phyloP scores from a whole-genome alignment of 1,284 basidiomycete genomes.

The Austroboletus novae-zelandiae region DNA sequence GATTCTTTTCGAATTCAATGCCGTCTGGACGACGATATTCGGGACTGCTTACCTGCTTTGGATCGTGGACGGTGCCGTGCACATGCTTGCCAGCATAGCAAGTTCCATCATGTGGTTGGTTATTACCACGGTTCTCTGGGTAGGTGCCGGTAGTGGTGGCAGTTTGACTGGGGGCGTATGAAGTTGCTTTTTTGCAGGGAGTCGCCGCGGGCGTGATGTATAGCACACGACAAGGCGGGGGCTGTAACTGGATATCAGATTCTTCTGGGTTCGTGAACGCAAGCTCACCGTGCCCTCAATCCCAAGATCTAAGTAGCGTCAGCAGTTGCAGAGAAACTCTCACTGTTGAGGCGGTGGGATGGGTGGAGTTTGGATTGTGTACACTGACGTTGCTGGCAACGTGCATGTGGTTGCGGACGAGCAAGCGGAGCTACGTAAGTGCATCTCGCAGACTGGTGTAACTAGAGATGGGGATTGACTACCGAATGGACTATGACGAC shows the following conservation, averaged over 20 bases:
- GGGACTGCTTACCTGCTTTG: conserved; percentile 66
- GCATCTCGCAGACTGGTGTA: conserved; percentile 40
- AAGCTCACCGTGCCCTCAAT: conserved; percentile 20
- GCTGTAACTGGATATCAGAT: conserved; percentile 51
- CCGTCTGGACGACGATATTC: conserved; percentile 70
- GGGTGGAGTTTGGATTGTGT: conserved; percentile 73
- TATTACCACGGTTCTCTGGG: conserved; percentile 65
- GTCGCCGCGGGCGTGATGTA: conserved; percentile 64
- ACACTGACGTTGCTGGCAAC: conserved; percentile 56
- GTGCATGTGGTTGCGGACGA: conserved; percentile 56
- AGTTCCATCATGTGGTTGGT: conserved; percentile 74
- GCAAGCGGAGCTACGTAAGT: conserved; percentile 44
- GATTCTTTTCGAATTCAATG: conserved; percentile 64
- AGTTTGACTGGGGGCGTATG: neutral
- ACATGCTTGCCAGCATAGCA: conserved; percentile 67
- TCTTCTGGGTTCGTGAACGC: conserved; percentile 46
- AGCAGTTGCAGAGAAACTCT: conserved; percentile 65
- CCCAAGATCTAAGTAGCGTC: conserved; percentile 22
- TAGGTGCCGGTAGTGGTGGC: conserved; percentile 22
- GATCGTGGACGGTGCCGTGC: conserved; percentile 61
- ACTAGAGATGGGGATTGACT: conserved; percentile 23
- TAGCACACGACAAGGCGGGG: conserved; percentile 52
- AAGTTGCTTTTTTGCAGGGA: conserved; percentile 43
- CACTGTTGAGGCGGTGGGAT: conserved; percentile 70
- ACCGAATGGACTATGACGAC: conserved; percentile 15